A percentile compares a stretch with the other conserved stretches of the same genome.
These are phyloP conservation scores for Gracilaria domingensis DNA, from an alignment of 23 red algal species.

Conservation along the genomic window DNA sequence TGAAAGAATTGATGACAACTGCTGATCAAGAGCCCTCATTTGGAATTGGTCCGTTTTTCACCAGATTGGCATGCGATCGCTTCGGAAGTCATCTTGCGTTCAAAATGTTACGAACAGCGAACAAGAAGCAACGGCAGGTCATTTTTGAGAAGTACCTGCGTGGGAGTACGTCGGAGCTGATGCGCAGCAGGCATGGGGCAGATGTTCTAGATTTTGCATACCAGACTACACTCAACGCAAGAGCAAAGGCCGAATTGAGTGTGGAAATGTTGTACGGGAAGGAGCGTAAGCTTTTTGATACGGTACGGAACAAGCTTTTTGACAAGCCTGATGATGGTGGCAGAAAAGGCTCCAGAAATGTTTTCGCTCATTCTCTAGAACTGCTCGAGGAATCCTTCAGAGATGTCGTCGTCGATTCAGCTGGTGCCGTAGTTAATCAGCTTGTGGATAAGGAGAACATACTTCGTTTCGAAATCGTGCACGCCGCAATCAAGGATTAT, in stretches of 20 bases:
- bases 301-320: conserved; percentile 28
- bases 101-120: conserved; percentile 55
- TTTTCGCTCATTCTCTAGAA: conserved; percentile 52
- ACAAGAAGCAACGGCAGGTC: conserved; percentile 30
- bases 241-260: conserved; percentile 34
- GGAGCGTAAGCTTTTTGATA: conserved; percentile 50
- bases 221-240: conserved; percentile 47
- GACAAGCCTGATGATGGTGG: not conserved
- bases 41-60: conserved; percentile 53
- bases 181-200: conserved; percentile 73
- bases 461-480: conserved; percentile 70
- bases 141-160: conserved; percentile 59
- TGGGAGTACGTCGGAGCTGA: conserved; percentile 33
- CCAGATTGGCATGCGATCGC: conserved; percentile 54
- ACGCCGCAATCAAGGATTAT: conserved; percentile 73
- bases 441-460: conserved; percentile 68
- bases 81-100: conserved; percentile 74
- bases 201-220: conserved; percentile 77
- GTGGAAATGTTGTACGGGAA: conserved; percentile 65
- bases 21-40: conserved; percentile 11
- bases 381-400: conserved; percentile 47
- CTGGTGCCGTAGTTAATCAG: conserved; percentile 37
- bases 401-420: conserved; percentile 52
- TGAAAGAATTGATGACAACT: conserved; percentile 56
- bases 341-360: conserved; percentile 6